A percentile compares a stretch with the other conserved stretches of the same genome.
Evolutionary conservation across 352 stramenopile genomes (phyloP).

Genomic region (Phytopythium oedochilum): DNA sequence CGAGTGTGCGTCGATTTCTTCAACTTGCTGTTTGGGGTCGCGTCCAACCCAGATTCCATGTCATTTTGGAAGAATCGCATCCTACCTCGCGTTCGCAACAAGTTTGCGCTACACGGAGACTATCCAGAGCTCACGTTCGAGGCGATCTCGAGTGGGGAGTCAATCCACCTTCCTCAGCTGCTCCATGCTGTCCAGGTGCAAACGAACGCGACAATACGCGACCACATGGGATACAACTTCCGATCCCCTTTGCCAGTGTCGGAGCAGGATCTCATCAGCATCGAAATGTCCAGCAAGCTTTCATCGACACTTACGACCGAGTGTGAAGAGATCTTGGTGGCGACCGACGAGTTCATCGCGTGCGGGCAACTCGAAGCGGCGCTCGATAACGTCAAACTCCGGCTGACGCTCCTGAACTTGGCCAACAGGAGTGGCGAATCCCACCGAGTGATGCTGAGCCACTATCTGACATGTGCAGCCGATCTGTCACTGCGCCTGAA

Average conservation of each 20-base stretch:
- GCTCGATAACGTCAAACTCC: constrained; percentile 31
- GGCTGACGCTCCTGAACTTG: constrained; percentile 31
- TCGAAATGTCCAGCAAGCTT: constrained; percentile 15
- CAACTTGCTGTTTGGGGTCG: constrained; percentile 43
- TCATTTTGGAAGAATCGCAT: constrained; percentile 49
- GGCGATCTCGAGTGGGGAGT: constrained; percentile 26
- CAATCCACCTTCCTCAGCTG: constrained; percentile 49
- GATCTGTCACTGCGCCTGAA: constrained; percentile 26
- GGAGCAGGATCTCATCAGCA: constrained; percentile 13
- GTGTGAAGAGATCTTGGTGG: constrained; percentile 22
- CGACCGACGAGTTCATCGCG: constrained; percentile 16
- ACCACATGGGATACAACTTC: constrained; percentile 35
- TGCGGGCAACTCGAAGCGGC: constrained; percentile 16
- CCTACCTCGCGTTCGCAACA: constrained; percentile 30
- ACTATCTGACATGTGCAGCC: constrained; percentile 32
- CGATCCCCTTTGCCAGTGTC: constrained; percentile 17
- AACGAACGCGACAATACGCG: constrained; percentile 14
- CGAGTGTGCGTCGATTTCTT: constrained; percentile 40
- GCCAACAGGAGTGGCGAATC: not conserved
- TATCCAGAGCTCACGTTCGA: constrained; percentile 12
- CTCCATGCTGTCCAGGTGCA: constrained; percentile 44
- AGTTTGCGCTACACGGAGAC: constrained; percentile 28
- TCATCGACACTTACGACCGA: constrained; percentile 15
- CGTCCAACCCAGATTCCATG: constrained; percentile 18
- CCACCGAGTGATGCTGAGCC: constrained; percentile 15